These are phyloP conservation scores for Nicotiana attenuata DNA, from an alignment of 257 asterid species.

Conservation along the genomic window DNA sequence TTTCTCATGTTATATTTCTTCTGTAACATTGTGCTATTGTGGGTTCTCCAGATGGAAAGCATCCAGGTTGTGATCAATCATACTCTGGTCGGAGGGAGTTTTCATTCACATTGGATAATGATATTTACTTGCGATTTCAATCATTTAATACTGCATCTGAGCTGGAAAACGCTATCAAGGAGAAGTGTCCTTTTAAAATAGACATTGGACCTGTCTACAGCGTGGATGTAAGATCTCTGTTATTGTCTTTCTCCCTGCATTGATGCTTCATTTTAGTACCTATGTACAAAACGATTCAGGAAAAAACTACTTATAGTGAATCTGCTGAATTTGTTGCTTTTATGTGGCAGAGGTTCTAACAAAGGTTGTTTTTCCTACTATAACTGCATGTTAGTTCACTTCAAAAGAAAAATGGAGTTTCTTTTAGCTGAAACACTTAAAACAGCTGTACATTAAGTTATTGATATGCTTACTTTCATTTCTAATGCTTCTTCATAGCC, in stretches of 20 bases:
- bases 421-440: not conserved
- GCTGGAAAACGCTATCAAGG: slow-evolving; percentile 64
- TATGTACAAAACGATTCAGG: not conserved
- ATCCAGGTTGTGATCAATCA: slow-evolving; percentile 94
- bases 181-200: slow-evolving; percentile 77
- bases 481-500: not conserved
- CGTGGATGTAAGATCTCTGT: slow-evolving; percentile 63
- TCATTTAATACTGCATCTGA: slow-evolving; percentile 57
- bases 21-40: slow-evolving; percentile 10
- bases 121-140: slow-evolving; percentile 71
- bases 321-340: not conserved
- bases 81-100: slow-evolving; percentile 83
- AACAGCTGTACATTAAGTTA: not conserved
- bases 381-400: not conserved
- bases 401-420: not conserved
- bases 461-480: not conserved
- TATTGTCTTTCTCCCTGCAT: not conserved
- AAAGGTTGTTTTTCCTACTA: not conserved
- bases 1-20: not conserved
- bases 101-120: slow-evolving; percentile 81
- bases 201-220: slow-evolving; percentile 92
- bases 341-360: not conserved
- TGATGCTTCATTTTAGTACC: not conserved
- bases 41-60: slow-evolving; percentile 69
- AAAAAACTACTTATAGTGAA: not conserved